Evolutionary conservation across 495 filamentous ascomycete genomes (phyloP).

Genomic region (Penicillium diatomitis): DNA sequence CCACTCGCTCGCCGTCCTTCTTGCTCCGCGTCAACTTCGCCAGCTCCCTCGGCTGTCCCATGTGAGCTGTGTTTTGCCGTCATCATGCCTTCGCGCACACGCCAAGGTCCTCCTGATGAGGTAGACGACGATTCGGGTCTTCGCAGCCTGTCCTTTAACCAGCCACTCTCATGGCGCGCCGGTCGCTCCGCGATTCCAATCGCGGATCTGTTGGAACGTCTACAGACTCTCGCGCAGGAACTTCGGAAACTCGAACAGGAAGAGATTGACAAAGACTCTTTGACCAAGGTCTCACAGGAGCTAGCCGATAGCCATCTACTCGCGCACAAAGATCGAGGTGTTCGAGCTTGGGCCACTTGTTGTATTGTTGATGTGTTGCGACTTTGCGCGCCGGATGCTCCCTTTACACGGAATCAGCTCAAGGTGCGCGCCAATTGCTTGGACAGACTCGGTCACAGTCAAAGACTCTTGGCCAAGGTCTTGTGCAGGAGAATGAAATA

Average conservation of each 20-base stretch:
- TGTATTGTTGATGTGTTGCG: constrained; percentile 92
- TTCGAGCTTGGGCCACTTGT: constrained; percentile 77
- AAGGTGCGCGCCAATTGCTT: constrained; percentile 50
- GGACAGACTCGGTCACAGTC: too few relatives aligned
- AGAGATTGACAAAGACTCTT: constrained; percentile 66
- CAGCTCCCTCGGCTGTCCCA: constrained; percentile 7
- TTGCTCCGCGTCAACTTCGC: constrained; percentile 13
- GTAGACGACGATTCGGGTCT: constrained; percentile 31
- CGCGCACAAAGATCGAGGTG: constrained; percentile 84
- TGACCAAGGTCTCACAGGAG: constrained; percentile 80
- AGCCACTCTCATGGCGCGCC: constrained; percentile 83
- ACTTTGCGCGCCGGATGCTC: constrained; percentile 90
- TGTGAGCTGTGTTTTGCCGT: constrained; percentile 17
- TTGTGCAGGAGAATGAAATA: too few relatives aligned
- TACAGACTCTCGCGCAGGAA: constrained; percentile 75
- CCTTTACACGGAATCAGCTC: constrained; percentile 80
- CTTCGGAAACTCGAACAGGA: constrained; percentile 83
- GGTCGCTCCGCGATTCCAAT: constrained; percentile 77
- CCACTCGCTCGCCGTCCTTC: constrained; percentile 6
- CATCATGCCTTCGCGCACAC: constrained; percentile 44
- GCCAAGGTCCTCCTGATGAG: constrained; percentile 31
- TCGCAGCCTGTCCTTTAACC: constrained; percentile 55
- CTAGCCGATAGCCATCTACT: constrained; percentile 75
- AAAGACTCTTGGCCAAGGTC: too few relatives aligned
- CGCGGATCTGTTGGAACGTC: constrained; percentile 68